phyloP scores from a whole-genome alignment of 2,329 filamentous ascomycete species.

The Colletotrichum somersetense region DNA sequence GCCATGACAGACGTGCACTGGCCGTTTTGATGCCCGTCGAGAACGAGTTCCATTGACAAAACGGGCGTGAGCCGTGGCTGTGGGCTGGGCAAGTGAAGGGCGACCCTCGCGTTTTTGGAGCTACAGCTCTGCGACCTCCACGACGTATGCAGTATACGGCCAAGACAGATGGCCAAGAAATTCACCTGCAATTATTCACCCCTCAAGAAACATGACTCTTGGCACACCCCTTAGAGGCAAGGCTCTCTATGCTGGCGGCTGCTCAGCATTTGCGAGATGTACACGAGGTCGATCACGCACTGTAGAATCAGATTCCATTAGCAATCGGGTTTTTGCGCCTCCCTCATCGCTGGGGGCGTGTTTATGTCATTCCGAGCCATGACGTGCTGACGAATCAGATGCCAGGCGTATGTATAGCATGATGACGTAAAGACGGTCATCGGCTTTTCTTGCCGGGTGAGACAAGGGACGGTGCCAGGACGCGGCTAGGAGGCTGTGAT shows the following conservation, averaged over 20 bases:
- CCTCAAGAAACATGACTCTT: slow-evolving; percentile 1
- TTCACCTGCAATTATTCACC: slow-evolving; percentile 11
- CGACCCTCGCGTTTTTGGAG: slow-evolving; percentile 6
- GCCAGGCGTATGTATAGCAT: slow-evolving; percentile 17
- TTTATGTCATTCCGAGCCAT: slow-evolving; percentile 27
- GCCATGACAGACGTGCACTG: too few relatives aligned
- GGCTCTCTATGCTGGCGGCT: not conserved
- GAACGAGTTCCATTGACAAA: not conserved
- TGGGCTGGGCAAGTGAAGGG: slow-evolving; percentile 32
- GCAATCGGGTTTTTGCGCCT: not conserved
- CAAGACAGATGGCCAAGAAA: slow-evolving; percentile 28
- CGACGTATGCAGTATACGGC: not conserved
- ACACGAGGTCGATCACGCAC: slow-evolving; percentile 2
- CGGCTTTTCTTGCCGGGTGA: slow-evolving; percentile 34
- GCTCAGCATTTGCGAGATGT: slow-evolving; percentile 9
- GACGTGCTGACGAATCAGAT: slow-evolving; percentile 22
- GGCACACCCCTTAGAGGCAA: slow-evolving; percentile 20
- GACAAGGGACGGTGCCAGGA: slow-evolving; percentile 28
- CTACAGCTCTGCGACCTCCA: not conserved
- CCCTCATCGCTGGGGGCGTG: slow-evolving; percentile 14
- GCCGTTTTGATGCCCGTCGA: too few relatives aligned
- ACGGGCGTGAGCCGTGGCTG: slow-evolving; percentile 25
- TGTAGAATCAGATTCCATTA: not conserved
- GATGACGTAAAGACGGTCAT: slow-evolving; percentile 30
- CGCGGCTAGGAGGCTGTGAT: slow-evolving; percentile 15